Evolutionary conservation across 768 basidiomycete species (phyloP), one percentile per base, ranked within the genome.

Genomic region (Nevesoporus exiguus): DNA sequence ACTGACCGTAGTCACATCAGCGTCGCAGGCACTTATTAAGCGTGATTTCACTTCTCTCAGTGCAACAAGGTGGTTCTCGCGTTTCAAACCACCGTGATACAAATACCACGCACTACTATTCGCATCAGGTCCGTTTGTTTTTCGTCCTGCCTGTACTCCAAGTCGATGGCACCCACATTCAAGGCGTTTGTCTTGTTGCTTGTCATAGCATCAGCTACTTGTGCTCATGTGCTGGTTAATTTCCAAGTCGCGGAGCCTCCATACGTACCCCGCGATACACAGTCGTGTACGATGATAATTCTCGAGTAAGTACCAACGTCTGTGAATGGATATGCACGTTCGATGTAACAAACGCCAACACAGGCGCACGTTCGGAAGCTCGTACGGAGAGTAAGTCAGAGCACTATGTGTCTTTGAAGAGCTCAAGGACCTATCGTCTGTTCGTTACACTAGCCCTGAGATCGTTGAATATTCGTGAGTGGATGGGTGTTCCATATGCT

Each of bases 241-340:
- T 90, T 90, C 64, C 87, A 89, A 66, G 86, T 90, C 50, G 75
- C 83, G 10, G 82, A 90, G 58, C 87, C 89, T 5, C 85, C 85
- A 13, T 78, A 83, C 3, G 73, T 90, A n/a, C 86, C 89, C 11
- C 66, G 70, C 43, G 71, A 80, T 61, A 77, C 75, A 15, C 78
- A 82, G 59, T 75, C 81, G 61, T 90, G 89, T 62, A 88, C 85
- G 1, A 70, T 82, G 17, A 73, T 81, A 68, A 76, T 90, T 48
- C 69, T 90, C 15, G 75, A 84, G 85, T 88, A 56, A 62, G 79
- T 70, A 21, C 47, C 17, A 33, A 22, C 14, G 29, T 7, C 14
- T 8, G 34, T 14, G 13, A 6, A 41, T 19, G 14, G 25, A n/a
- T 29, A 25, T 15, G 21, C 7, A 21, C 6, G 41, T n/a, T 30